Evolutionary conservation across 345 rosid genomes (phyloP).

Genomic region (Citrus sp.): DNA sequence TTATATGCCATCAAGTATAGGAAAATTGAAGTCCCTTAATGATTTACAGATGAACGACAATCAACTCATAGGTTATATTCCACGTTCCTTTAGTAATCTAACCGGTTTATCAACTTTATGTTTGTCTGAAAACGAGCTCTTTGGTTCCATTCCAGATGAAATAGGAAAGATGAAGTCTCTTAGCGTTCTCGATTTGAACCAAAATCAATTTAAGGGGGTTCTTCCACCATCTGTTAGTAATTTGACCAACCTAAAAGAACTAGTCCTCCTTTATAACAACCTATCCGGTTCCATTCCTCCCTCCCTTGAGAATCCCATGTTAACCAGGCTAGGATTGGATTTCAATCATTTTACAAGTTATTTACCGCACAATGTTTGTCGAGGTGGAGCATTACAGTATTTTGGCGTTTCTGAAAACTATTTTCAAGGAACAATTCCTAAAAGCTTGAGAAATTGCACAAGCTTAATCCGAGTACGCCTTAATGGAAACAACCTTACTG

Average conservation of each 20-base stretch:
- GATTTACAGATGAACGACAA: not conserved
- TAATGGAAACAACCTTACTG: not conserved
- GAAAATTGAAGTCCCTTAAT: not conserved
- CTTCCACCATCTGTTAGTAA: not conserved
- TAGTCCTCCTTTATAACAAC: not conserved
- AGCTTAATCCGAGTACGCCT: not conserved
- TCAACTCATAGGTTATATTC: not conserved
- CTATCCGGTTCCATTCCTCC: not conserved
- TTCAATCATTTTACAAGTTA: constrained; percentile 12
- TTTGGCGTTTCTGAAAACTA: too few relatives aligned
- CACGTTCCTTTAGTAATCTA: not conserved
- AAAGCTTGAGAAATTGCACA: constrained; percentile 11
- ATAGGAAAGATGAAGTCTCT: constrained; percentile 22
- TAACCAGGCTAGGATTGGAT: not conserved
- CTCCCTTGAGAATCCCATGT: not conserved
- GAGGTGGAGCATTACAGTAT: too few relatives aligned
- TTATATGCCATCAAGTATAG: constrained; percentile 8
- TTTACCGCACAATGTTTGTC: not conserved
- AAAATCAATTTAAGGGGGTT: constrained; percentile 5
- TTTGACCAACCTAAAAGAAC: not conserved
- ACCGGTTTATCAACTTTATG: not conserved
- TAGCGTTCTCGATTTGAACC: not conserved
- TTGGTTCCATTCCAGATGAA: constrained; percentile 19
- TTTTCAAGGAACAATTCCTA: constrained; percentile 3
- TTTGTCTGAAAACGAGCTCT: constrained; percentile 1